Conservation (phyloP, 306 rosid genomes). For the Abrus precatorius region DNA sequence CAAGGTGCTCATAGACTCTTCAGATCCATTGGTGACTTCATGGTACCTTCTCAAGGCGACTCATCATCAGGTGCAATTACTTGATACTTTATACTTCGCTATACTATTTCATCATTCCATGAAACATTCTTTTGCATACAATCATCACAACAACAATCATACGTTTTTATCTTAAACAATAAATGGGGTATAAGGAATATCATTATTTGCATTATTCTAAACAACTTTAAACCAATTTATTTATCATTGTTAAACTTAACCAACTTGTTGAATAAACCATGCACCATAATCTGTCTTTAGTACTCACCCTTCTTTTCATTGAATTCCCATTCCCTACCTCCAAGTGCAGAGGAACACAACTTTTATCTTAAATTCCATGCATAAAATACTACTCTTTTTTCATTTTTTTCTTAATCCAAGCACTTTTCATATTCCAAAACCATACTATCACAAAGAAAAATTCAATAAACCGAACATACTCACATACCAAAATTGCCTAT, state of each 20-base stretch:
- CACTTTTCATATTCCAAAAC: background rate
- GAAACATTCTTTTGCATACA: background rate
- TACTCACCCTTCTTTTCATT: background rate
- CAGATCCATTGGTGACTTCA: slow-evolving; percentile 48
- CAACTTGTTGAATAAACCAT: slow-evolving; percentile 32
- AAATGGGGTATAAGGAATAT: background rate
- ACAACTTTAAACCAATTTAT: background rate
- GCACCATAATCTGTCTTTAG: background rate
- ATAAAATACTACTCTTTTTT: background rate
- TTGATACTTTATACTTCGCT: background rate
- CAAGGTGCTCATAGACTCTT: slow-evolving; percentile 38
- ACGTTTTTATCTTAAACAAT: background rate
- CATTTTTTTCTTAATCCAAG: background rate
- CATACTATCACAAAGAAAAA: background rate
- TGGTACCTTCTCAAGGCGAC: slow-evolving; percentile 49
- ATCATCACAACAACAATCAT: slow-evolving; percentile 12
- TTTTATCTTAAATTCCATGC: slow-evolving; percentile 47
- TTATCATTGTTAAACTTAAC: background rate
- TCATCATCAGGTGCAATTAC: slow-evolving; percentile 63
- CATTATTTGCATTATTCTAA: slow-evolving; percentile 13
- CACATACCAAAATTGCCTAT: background rate
- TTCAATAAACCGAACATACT: background rate
- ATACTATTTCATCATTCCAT: background rate
- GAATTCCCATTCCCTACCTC: background rate
- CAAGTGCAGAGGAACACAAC: background rate